Evolutionary conservation across 306 rosid genomes (phyloP), one percentile per base, ranked within the genome.

Genomic region (Castanea crenata): DNA sequence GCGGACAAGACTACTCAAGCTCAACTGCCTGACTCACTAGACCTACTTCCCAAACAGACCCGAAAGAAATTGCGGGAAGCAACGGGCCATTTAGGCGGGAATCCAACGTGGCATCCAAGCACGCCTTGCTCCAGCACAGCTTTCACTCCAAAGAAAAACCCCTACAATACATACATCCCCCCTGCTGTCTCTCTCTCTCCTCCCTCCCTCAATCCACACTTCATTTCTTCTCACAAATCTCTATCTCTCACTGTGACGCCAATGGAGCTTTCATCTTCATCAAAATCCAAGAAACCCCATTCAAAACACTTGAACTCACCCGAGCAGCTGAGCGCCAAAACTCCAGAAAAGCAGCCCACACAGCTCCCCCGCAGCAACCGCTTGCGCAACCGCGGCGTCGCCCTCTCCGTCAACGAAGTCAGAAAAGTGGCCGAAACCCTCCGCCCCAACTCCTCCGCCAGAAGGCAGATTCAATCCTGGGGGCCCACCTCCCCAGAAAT

Each of bases 331-430:
- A 80, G 52, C 73, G 55, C 92, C 19, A 86, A 76, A 74, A 91
- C 98, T 6, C 97, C 97, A 0, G 93, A 94, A 86, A 91, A 88
- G 76, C 41, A 88, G 79, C 41, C 83, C 0, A 70, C 73, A 1
- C 85, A 77, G 78, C 81, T 76, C 69, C 71, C 77, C 7, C 81
- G 10, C 51, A 80, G 12, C 51, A 81, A 6, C 58, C 81, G 93
- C n/a, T 13, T 74, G 31, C 82, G 92, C 35, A 92, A 84, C 58
- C 87, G 86, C 0, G 86, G 86, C 11, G 80, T 87, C 4, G 92
- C 89, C 3, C 86, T 83, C 19, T 85, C 93, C 2, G 5, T 91
- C 8, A 73, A 68, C 2, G 89, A 85, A 11, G 77, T 91, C 5
- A 76, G 80, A 55, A 82, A 76, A 38, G 93, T 88, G 0, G 92